Evolutionary conservation across 108 stramenopile species (phyloP).

Genomic region (Fragilariopsis cylindrus): DNA sequence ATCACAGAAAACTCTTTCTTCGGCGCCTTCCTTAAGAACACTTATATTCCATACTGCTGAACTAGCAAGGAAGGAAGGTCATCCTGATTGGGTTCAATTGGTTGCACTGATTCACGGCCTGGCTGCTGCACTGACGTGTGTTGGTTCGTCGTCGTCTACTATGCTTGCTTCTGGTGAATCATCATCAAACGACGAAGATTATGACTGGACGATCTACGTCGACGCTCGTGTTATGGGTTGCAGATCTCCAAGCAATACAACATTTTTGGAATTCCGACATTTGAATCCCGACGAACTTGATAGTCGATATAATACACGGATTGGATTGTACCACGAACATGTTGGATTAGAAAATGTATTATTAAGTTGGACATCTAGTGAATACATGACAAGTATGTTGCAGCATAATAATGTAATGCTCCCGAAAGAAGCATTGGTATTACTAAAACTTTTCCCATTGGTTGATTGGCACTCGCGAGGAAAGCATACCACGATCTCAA

Average conservation of each 20-base stretch:
- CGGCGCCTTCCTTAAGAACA: constrained; percentile 46
- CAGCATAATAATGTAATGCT: constrained; percentile 49
- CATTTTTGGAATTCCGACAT: constrained; percentile 42
- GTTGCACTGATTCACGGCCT: constrained; percentile 53
- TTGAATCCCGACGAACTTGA: constrained; percentile 47
- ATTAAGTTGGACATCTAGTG: constrained; percentile 55
- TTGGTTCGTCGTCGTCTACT: constrained; percentile 27
- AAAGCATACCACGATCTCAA: constrained; percentile 36
- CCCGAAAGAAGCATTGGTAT: constrained; percentile 50
- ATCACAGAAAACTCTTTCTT: not conserved
- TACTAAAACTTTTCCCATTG: constrained; percentile 48
- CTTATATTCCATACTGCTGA: constrained; percentile 54
- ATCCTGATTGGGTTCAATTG: constrained; percentile 72
- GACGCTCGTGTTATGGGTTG: constrained; percentile 57
- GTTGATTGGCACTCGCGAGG: constrained; percentile 53
- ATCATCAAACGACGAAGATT: constrained; percentile 29
- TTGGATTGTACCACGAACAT: constrained; percentile 39
- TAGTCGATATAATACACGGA: constrained; percentile 40
- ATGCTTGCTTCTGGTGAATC: not conserved
- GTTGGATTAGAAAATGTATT: constrained; percentile 53
- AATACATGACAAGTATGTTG: constrained; percentile 62
- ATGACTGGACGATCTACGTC: constrained; percentile 62
- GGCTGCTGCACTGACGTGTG: constrained; percentile 24
- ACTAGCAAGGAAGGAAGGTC: constrained; percentile 42
- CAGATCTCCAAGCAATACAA: constrained; percentile 28